phyloP scores from a whole-genome alignment of 1,139 yeast genomes.

The Zygoascus hellenicus region DNA sequence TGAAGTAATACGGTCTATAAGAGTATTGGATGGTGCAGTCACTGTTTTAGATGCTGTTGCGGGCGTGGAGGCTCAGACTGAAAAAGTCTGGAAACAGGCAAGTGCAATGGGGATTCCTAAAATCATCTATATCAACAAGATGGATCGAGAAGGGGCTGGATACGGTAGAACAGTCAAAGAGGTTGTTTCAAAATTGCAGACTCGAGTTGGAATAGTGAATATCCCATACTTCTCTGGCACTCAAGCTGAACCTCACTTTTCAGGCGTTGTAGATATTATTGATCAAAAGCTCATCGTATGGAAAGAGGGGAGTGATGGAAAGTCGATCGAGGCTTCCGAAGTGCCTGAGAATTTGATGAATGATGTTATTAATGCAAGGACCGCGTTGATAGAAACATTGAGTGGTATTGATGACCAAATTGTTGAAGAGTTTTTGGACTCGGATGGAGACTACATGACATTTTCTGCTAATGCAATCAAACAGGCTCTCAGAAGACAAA shows the following conservation, averaged over 20 bases:
- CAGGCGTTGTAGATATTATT: constrained; percentile 80
- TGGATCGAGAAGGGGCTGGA: constrained; percentile 97
- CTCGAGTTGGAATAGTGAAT: constrained; percentile 67
- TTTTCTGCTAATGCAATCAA: constrained; percentile 46
- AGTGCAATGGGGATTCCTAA: constrained; percentile 60
- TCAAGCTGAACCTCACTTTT: constrained; percentile 45
- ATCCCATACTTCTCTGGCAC: constrained; percentile 60
- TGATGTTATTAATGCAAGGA: constrained; percentile 55
- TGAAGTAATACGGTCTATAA: constrained; percentile 82
- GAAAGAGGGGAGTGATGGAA: constrained; percentile 53
- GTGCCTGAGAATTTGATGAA: constrained; percentile 34
- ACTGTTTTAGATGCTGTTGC: constrained; percentile 93
- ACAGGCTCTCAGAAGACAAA: constrained; percentile 56
- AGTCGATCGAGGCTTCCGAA: constrained; percentile 44
- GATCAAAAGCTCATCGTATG: constrained; percentile 61
- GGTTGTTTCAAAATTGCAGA: constrained; percentile 68
- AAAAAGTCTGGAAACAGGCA: constrained; percentile 93
- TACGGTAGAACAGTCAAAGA: constrained; percentile 86
- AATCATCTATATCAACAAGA: constrained; percentile 78
- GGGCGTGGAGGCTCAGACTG: constrained; percentile 98
- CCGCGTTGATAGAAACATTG: constrained; percentile 73
- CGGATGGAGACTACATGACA: constrained; percentile 59
- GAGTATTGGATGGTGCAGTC: constrained; percentile 91
- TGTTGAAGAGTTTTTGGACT: constrained; percentile 61
- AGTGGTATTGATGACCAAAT: constrained; percentile 76